These are phyloP conservation scores for Aspergillaceae sp. DNA, from an alignment of 2,329 filamentous ascomycete genomes.

Conservation along the genomic window DNA sequence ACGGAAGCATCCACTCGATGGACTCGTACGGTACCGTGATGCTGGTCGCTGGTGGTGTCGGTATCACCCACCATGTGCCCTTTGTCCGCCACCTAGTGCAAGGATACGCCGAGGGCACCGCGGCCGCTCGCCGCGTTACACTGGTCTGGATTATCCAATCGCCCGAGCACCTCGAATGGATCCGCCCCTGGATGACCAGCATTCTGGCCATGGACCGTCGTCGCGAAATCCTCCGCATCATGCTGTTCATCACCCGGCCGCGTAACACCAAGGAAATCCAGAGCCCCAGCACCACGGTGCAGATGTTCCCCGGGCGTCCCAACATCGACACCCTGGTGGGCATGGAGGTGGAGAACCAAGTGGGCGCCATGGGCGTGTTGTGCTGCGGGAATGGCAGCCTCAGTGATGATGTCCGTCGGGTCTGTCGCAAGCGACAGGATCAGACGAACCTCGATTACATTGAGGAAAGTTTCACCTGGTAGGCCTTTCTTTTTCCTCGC, in stretches of 20 bases:
- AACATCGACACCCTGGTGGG: slow-evolving; percentile 71
- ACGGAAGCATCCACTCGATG: slow-evolving; percentile 72
- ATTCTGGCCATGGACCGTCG: slow-evolving; percentile 73
- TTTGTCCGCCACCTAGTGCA: slow-evolving; percentile 71
- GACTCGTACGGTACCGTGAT: slow-evolving; percentile 88
- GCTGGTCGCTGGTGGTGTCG: slow-evolving; percentile 84
- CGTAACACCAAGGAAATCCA: slow-evolving; percentile 73
- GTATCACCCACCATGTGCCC: slow-evolving; percentile 90
- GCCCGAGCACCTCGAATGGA: slow-evolving; percentile 84
- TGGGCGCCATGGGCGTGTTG: slow-evolving; percentile 81
- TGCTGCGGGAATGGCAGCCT: slow-evolving; percentile 69
- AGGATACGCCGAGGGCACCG: slow-evolving; percentile 59
- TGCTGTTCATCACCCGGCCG: slow-evolving; percentile 84
- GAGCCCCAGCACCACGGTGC: slow-evolving; percentile 68
- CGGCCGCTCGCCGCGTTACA: slow-evolving; percentile 71
- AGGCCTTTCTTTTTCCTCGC: slow-evolving; percentile 5
- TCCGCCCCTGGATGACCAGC: slow-evolving; percentile 71
- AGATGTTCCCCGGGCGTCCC: slow-evolving; percentile 85
- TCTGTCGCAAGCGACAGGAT: slow-evolving; percentile 55
- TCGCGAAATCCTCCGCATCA: slow-evolving; percentile 72
- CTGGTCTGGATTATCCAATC: slow-evolving; percentile 92
- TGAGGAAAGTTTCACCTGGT: slow-evolving; percentile 62
- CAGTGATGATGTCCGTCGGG: slow-evolving; percentile 65
- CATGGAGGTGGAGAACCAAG: slow-evolving; percentile 71
- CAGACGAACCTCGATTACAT: slow-evolving; percentile 61